Evolutionary conservation across 23 red algal species (phyloP).

Genomic region (Chondrus crispus): DNA sequence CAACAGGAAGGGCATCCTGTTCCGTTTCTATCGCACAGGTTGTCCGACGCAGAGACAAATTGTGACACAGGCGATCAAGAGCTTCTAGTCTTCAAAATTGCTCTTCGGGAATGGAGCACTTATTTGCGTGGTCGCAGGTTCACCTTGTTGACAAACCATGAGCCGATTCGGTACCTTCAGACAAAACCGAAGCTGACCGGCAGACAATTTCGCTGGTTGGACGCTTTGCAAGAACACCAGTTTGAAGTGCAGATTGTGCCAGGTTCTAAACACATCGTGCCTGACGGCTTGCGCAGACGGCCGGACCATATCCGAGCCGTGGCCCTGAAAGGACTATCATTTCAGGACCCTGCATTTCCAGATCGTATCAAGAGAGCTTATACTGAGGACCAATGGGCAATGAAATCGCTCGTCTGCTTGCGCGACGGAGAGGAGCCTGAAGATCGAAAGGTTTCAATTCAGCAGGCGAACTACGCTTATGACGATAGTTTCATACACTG

Average conservation of each 20-base stretch:
- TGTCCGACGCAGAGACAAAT: not conserved
- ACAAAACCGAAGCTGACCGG: conserved; percentile 4
- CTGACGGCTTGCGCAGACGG: not conserved
- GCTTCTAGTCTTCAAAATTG: not conserved
- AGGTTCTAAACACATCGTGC: not conserved
- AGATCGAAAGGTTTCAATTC: not conserved
- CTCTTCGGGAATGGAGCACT: not conserved
- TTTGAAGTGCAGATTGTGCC: not conserved
- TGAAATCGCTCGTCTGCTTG: not conserved
- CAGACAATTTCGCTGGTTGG: conserved; percentile 29
- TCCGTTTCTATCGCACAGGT: not conserved
- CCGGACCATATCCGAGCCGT: not conserved
- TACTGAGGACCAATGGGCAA: not conserved
- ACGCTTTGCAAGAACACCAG: conserved; percentile 2
- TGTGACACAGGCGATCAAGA: not conserved
- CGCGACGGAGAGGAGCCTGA: not conserved
- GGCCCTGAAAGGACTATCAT: not conserved
- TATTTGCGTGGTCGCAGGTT: not conserved
- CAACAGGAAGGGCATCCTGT: not conserved
- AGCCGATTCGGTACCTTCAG: conserved; percentile 21
- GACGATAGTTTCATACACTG: not conserved
- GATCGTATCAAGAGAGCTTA: not conserved
- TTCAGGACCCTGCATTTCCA: not conserved
- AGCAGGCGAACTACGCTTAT: not conserved
- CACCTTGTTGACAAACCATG: not conserved